Evolutionary conservation across 2,329 filamentous ascomycete species (phyloP).

Genomic region (Cladosporium halotolerans): DNA sequence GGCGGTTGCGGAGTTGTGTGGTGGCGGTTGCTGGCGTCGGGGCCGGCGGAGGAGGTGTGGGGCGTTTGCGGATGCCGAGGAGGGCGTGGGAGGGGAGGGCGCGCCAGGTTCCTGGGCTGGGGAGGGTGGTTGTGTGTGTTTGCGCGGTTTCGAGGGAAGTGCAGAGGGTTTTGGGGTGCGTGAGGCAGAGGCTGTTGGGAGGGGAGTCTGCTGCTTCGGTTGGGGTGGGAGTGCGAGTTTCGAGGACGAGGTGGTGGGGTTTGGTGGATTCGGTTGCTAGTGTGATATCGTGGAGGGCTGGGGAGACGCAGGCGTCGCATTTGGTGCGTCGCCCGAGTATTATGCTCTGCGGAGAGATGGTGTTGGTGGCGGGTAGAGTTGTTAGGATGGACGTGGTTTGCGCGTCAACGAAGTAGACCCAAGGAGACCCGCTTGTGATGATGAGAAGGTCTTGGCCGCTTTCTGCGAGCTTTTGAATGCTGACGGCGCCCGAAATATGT

Average conservation of each 20-base stretch:
- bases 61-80: constrained; percentile 22
- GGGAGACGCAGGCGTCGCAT: not conserved
- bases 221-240: not conserved
- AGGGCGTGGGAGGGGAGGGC: constrained; percentile 18
- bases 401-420: not conserved
- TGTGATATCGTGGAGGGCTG: not conserved
- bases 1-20: constrained; percentile 21
- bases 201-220: not conserved
- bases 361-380: not conserved
- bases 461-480: constrained; percentile 18
- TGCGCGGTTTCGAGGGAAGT: not conserved
- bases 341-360: not conserved
- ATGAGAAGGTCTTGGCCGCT: constrained; percentile 21
- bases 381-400: not conserved
- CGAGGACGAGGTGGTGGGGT: not conserved
- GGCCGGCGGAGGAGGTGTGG: constrained; percentile 4
- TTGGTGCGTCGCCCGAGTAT: not conserved
- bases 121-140: not conserved
- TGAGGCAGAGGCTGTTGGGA: not conserved
- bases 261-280: not conserved
- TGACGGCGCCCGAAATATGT: constrained; percentile 16
- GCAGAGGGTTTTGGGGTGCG: not conserved
- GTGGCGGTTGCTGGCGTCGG: constrained; percentile 5
- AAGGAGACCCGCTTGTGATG: constrained; percentile 12
- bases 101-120: constrained; percentile 19